Conservation (phyloP, 768 basidiomycete species). For the Termitomyces sp. region DNA sequence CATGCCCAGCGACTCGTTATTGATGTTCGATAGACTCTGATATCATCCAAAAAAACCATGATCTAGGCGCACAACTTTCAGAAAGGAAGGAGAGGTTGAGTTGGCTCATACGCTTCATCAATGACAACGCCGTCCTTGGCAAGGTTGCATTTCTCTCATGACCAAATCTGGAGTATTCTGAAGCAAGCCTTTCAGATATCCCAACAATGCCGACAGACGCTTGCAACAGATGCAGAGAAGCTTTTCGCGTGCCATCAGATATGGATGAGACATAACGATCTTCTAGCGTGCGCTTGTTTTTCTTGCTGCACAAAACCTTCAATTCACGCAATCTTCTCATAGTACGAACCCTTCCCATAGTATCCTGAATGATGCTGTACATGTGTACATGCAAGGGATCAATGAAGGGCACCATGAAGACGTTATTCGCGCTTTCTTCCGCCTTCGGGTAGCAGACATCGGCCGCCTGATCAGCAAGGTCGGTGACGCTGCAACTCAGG, state of each 20-base stretch:
- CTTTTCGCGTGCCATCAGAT: conserved; percentile 75
- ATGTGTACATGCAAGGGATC: conserved; percentile 58
- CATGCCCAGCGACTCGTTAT: background rate
- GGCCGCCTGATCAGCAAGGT: conserved; percentile 65
- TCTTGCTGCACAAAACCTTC: background rate
- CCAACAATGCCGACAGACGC: conserved; percentile 65
- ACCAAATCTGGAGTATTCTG: background rate
- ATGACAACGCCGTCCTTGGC: conserved; percentile 73
- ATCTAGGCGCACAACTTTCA: conserved; percentile 72
- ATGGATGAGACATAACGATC: conserved; percentile 73
- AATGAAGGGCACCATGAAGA: conserved; percentile 64
- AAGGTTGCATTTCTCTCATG: conserved; percentile 44
- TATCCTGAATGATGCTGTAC: conserved; percentile 67
- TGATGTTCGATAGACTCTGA: conserved; percentile 43
- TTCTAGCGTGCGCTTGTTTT: conserved; percentile 40
- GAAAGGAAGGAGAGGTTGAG: conserved; percentile 71
- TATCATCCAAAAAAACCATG: conserved; percentile 70
- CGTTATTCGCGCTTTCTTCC: conserved; percentile 80
- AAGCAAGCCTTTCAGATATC: conserved; percentile 54
- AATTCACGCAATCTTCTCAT: background rate
- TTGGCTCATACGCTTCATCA: conserved; percentile 87
- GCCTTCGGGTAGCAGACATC: conserved; percentile 58
- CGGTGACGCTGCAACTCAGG: conserved; percentile 38
- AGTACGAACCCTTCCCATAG: conserved; percentile 55
- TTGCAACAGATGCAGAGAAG: conserved; percentile 84